Base-by-base conservation (phyloP, 2,329 filamentous ascomycete genomes). In the Fusarium coffeatum region DNA sequence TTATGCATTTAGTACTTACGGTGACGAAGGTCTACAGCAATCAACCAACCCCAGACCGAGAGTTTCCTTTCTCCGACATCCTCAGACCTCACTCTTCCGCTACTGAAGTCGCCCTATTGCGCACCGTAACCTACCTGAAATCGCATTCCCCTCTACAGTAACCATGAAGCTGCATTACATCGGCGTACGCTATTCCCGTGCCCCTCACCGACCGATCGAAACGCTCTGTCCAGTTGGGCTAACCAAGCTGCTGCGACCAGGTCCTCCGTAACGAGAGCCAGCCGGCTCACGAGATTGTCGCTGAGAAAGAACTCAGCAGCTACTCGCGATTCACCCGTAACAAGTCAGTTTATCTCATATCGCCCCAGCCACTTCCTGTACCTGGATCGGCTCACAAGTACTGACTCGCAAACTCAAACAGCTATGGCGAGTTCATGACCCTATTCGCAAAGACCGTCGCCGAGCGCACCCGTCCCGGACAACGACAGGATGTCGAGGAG, bases 131-230 rank as follows among this genome's bases (percentile, higher is more conserved):
- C 20, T 22, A 45, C 25, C 27, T 45, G 23, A n/a, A 49, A 49
- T 30, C 59, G 55, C 55, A 53, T 43, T 40, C 34, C 22, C 22
- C 43, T 22, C 54, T 30, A 32, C 48, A 55, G 28, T 30, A 82
- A 90, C 76, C 78, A 95, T 95, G 93, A 95, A 94, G 89, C 84
- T 96, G 80, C 87, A 92, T 81, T 96, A 96, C 82, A 93, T 97
- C 78, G 93, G 93, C 76, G 93, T 96, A 90, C 71, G 90, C 78
- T 68, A 66, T 69, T 69, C 67, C 65, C 53, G 63, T 66, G 67
- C 64, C 51, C 68, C 72, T 76, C 73, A 73, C 62, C 62, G 76
- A 73, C 73, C 69, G 61, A 68, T 59, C 54, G 63, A 68, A 62
- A 55, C 41, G 23, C 57, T 59, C 60, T 59, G 40, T 59, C 55